Percentiles rank a stretch among this genome's conserved stretches.
Evolutionary conservation across 2,329 filamentous ascomycete species (phyloP).

Genomic region (Alternaria sp.): DNA sequence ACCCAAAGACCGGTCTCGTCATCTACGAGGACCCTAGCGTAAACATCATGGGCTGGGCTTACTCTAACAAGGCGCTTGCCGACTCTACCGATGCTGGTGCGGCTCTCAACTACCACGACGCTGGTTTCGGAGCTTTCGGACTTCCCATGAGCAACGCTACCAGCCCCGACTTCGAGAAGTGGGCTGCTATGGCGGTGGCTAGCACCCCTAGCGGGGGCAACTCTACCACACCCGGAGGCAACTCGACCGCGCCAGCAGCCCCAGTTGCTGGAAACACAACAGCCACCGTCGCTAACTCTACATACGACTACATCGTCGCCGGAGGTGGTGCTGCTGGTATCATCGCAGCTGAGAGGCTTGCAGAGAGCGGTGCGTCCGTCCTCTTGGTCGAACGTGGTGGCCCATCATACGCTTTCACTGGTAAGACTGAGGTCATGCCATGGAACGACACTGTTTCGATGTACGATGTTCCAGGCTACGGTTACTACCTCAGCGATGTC

Average conservation of each 20-base stretch:
- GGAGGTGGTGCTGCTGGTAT: constrained; percentile 69
- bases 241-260: constrained; percentile 26
- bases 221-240: constrained; percentile 40
- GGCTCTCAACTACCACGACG: constrained; percentile 41
- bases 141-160: constrained; percentile 38
- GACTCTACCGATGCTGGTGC: constrained; percentile 32
- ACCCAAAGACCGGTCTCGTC: constrained; percentile 27
- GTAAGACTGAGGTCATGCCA: constrained; percentile 36
- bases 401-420: constrained; percentile 42
- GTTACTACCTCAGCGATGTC: constrained; percentile 44
- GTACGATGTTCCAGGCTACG: constrained; percentile 50
- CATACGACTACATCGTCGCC: constrained; percentile 68
- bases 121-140: constrained; percentile 47
- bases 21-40: constrained; percentile 33
- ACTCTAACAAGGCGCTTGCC: constrained; percentile 35
- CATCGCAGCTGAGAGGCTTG: constrained; percentile 65
- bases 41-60: constrained; percentile 46
- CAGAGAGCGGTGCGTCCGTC: constrained; percentile 69
- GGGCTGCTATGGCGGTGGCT: constrained; percentile 44
- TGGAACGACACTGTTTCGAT: constrained; percentile 50
- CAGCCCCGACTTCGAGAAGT: constrained; percentile 44
- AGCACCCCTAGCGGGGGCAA: constrained; percentile 29
- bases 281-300: constrained; percentile 54
- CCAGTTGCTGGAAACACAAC: constrained; percentile 39
- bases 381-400: constrained; percentile 61